Percentiles rank a stretch among this genome's conserved stretches.
These are phyloP conservation scores for Casuarina cunninghamiana DNA, from an alignment of 306 rosid species.

Conservation along the genomic window DNA sequence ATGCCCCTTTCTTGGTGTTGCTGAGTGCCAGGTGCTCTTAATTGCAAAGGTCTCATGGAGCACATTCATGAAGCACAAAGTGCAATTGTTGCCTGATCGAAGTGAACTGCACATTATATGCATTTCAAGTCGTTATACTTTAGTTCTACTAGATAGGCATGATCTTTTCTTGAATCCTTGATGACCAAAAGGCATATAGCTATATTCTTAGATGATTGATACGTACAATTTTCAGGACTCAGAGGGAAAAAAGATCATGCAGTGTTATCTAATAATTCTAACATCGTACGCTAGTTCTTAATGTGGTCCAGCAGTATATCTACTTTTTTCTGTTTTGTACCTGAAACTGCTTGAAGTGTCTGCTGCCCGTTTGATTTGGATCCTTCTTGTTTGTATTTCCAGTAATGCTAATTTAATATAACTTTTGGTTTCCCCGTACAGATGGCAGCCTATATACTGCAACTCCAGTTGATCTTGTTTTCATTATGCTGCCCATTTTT, in stretches of 20 bases:
- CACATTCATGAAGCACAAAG: too few species aligned
- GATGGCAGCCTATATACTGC: slow-evolving; percentile 81
- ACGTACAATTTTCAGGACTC: background rate
- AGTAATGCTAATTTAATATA: background rate
- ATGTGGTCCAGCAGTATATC: background rate
- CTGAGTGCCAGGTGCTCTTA: background rate
- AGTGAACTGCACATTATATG: background rate
- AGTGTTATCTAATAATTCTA: background rate
- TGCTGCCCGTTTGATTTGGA: background rate
- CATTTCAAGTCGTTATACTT: background rate
- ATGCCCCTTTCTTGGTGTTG: background rate
- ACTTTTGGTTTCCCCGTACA: slow-evolving; percentile 27
- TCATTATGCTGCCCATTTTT: slow-evolving; percentile 75
- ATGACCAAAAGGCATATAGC: background rate
- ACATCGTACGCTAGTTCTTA: background rate
- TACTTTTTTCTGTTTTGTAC: background rate
- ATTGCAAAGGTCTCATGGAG: too few species aligned
- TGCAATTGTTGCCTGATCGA: too few species aligned
- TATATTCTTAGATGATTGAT: background rate
- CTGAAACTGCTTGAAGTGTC: background rate
- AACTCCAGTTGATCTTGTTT: slow-evolving; percentile 89
- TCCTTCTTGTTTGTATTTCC: background rate
- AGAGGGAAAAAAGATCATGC: background rate
- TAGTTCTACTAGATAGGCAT: background rate
- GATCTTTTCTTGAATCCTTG: background rate